A percentile compares a stretch with the other conserved stretches of the same genome.
phyloP scores from a whole-genome alignment of 352 stramenopile genomes.

The Globisporangium rhizosaccharum region DNA sequence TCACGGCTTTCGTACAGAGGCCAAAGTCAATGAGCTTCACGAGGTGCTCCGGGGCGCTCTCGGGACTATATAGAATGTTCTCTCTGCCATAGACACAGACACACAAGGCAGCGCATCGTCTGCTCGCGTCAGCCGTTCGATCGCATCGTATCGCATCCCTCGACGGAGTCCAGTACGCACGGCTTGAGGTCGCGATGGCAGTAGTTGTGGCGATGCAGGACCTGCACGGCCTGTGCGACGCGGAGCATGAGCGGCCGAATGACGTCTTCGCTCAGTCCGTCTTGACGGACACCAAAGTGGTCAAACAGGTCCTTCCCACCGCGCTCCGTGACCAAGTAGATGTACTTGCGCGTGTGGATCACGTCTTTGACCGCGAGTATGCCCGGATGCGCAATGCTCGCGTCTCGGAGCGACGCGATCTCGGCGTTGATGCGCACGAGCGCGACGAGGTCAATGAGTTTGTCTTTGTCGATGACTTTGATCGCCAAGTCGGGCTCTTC shows the following conservation, averaged over 20 bases:
- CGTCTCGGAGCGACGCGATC: conserved; percentile 68
- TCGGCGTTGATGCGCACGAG: conserved; percentile 77
- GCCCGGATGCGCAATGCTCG: conserved; percentile 44
- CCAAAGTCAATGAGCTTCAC: conserved; percentile 85
- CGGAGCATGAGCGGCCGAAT: conserved; percentile 38
- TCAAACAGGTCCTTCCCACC: conserved; percentile 84
- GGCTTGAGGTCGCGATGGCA: conserved; percentile 79
- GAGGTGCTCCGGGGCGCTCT: conserved; percentile 13
- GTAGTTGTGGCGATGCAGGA: conserved; percentile 60
- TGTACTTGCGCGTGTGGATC: conserved; percentile 65
- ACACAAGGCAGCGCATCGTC: not conserved
- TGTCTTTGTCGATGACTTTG: conserved; percentile 86
- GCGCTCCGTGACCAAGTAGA: conserved; percentile 84
- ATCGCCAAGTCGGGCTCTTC: conserved; percentile 41
- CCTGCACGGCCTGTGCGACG: conserved; percentile 45
- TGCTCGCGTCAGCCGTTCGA: not conserved
- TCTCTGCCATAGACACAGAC: conserved; percentile 25
- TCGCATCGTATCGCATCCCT: not conserved
- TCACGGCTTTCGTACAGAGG: conserved; percentile 47
- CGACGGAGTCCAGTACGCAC: conserved; percentile 13
- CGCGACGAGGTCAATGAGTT: conserved; percentile 64
- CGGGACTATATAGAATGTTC: conserved; percentile 60
- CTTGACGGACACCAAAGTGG: conserved; percentile 47
- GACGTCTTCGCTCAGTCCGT: conserved; percentile 41
- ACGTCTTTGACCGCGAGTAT: conserved; percentile 70